Percentiles rank a stretch among this genome's conserved stretches.
Conservation (phyloP, 768 basidiomycete genomes). For the Zangia roseola region DNA sequence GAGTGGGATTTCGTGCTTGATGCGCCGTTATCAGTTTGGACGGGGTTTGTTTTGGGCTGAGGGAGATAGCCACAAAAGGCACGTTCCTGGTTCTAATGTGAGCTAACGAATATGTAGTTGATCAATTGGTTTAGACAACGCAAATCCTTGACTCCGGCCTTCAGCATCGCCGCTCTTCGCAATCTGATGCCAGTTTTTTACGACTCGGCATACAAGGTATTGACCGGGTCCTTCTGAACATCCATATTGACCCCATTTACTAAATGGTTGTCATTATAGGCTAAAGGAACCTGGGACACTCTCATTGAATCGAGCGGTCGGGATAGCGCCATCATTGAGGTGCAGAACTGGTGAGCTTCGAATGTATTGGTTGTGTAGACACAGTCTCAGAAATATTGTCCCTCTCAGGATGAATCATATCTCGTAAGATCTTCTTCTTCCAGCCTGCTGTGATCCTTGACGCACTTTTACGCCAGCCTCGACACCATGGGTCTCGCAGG, state of each 20-base stretch:
- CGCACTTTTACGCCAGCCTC: slow-evolving; percentile 33
- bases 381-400: not conserved
- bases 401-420: slow-evolving; percentile 32
- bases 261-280: slow-evolving; percentile 13
- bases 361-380: too few relatives aligned
- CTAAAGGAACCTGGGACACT: slow-evolving; percentile 31
- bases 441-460: not conserved
- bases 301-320: slow-evolving; percentile 21
- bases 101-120: not conserved
- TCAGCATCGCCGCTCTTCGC: slow-evolving; percentile 24
- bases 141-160: slow-evolving; percentile 27
- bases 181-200: slow-evolving; percentile 24
- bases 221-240: not conserved
- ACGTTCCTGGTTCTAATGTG: not conserved
- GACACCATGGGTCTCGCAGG: slow-evolving; percentile 62
- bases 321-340: slow-evolving; percentile 33
- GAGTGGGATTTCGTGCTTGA: not conserved
- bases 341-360: slow-evolving; percentile 33
- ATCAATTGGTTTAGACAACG: slow-evolving; percentile 18
- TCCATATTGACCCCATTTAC: not conserved
- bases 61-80: slow-evolving; percentile 47
- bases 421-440: slow-evolving; percentile 21
- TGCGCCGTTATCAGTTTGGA: slow-evolving; percentile 19
- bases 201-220: slow-evolving; percentile 29
- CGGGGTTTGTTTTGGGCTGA: slow-evolving; percentile 31